These are phyloP conservation scores for Penicillium riverlandense DNA, from an alignment of 495 filamentous ascomycete species.

Conservation along the genomic window DNA sequence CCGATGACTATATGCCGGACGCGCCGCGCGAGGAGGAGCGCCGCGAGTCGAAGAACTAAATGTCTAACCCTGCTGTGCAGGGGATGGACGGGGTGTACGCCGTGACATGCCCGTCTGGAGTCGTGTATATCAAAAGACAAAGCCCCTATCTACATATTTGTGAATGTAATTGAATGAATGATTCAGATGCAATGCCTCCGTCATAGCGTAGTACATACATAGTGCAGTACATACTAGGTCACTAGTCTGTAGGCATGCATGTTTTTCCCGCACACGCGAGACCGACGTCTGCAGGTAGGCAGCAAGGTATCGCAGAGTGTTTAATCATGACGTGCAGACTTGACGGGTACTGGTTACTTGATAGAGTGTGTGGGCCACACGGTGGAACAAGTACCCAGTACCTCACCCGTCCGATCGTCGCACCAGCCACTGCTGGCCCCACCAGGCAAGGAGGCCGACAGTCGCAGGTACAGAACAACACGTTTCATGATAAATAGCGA, in stretches of 20 bases:
- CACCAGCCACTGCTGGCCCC: too few relatives aligned
- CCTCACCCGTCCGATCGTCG: neutral
- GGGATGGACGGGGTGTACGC: neutral
- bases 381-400: conserved; percentile 3
- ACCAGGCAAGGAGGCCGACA: too few relatives aligned
- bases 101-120: too few relatives aligned
- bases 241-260: neutral
- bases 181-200: too few relatives aligned
- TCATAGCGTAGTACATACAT: too few relatives aligned
- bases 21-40: conserved; percentile 7
- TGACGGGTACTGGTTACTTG: conserved; percentile 1
- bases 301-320: neutral
- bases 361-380: neutral
- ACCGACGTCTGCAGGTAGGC: too few relatives aligned
- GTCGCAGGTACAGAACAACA: neutral
- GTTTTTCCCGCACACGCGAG: neutral
- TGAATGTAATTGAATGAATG: too few relatives aligned
- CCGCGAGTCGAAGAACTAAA: conserved; percentile 8
- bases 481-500: too few relatives aligned
- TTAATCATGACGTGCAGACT: conserved; percentile 17
- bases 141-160: too few relatives aligned
- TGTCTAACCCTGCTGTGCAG: neutral
- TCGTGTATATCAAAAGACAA: too few relatives aligned
- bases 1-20: conserved; percentile 18
- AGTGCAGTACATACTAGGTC: conserved; percentile 1